Percentiles rank a stretch among this genome's conserved stretches.
phyloP scores from a whole-genome alignment of 140 eudicot genomes.

The Flaveria floridana region DNA sequence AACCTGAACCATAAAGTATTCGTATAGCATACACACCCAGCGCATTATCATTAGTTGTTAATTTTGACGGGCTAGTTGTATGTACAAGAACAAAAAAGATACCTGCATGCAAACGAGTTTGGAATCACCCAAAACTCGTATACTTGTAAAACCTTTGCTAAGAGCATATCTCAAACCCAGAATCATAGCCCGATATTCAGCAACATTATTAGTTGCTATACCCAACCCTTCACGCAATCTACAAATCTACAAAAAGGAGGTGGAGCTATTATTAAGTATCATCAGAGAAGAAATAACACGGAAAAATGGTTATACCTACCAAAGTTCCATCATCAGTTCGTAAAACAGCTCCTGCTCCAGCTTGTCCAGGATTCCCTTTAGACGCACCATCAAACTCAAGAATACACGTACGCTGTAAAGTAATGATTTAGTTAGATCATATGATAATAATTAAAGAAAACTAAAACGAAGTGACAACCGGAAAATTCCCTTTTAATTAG shows the following conservation, averaged over 20 bases:
- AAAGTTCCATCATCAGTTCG: constrained; percentile 70
- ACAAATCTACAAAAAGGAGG: constrained; percentile 52
- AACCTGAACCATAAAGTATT: constrained; percentile 47
- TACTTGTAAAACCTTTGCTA: constrained; percentile 76
- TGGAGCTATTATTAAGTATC: constrained; percentile 13
- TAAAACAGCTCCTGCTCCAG: constrained; percentile 94
- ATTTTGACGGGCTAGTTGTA: constrained; percentile 10
- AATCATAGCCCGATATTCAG: constrained; percentile 90
- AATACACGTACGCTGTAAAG: constrained; percentile 64
- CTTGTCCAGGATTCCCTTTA: constrained; percentile 98
- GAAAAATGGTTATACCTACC: constrained; percentile 36
- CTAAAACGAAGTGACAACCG: background rate
- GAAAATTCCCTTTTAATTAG: background rate
- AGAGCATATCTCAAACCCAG: constrained; percentile 85
- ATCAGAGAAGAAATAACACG: background rate
- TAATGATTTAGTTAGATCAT: constrained; percentile 24
- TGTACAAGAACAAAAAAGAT: background rate
- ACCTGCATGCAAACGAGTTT: constrained; percentile 99
- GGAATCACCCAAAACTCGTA: constrained; percentile 83
- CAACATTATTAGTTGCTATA: constrained; percentile 74
- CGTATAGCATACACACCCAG: background rate
- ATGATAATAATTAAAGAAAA: background rate
- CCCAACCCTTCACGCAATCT: constrained; percentile 95
- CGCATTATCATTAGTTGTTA: constrained; percentile 5
- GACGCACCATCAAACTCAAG: constrained; percentile 98